Evolutionary conservation across 2,329 filamentous ascomycete genomes (phyloP).

Genomic region (Ceratocystis colombiana): DNA sequence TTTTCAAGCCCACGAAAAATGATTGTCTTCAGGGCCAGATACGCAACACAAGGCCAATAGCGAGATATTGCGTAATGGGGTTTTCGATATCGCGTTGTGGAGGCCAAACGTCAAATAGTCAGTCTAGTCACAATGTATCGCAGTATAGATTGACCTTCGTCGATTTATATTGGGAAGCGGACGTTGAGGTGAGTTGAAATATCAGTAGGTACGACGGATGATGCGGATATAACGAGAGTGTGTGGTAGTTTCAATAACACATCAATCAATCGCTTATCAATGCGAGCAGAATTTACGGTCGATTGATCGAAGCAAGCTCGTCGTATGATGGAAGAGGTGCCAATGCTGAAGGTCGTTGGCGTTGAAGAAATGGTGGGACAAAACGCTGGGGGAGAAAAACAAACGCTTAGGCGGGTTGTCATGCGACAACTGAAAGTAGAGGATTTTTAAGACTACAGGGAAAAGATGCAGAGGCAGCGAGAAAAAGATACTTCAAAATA

Average conservation of each 20-base stretch:
- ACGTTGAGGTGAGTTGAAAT: neutral
- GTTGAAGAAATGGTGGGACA: neutral
- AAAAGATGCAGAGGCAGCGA: neutral
- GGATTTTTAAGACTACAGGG: constrained; percentile 8
- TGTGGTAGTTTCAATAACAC: neutral
- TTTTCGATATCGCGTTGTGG: too few species aligned
- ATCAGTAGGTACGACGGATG: neutral
- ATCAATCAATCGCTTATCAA: neutral
- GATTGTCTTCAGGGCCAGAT: neutral
- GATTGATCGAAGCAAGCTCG: neutral
- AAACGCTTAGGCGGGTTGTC: constrained; percentile 10
- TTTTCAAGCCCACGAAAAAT: neutral
- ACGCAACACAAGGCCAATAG: neutral
- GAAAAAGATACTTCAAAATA: constrained; percentile 4
- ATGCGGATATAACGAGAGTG: neutral
- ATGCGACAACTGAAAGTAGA: neutral
- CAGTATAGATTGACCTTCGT: too few species aligned
- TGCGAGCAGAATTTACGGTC: neutral
- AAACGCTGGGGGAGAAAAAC: constrained; percentile 7
- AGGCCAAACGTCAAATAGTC: too few species aligned
- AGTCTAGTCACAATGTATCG: too few species aligned
- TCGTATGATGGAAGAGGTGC: too few species aligned
- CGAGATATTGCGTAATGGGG: too few species aligned
- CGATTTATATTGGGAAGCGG: too few species aligned
- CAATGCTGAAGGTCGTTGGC: neutral